Evolutionary conservation across 2,329 filamentous ascomycete genomes (phyloP).

Genomic region (Alternaria sp.): DNA sequence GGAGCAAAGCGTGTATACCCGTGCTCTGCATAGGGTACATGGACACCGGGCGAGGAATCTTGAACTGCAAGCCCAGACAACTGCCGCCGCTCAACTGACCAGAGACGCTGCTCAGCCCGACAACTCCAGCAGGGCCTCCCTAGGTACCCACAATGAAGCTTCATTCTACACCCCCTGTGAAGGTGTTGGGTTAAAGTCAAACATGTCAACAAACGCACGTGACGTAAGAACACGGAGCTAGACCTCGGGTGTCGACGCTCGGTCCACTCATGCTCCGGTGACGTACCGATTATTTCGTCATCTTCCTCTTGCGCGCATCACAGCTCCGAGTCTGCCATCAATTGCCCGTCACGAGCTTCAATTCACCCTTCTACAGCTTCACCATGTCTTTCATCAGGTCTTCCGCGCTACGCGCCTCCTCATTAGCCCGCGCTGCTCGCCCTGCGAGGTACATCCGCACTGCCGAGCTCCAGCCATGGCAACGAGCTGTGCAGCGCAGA

Average conservation of each 20-base stretch:
- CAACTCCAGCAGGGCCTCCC: background rate
- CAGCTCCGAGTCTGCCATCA: constrained; percentile 31
- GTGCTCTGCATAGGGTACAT: background rate
- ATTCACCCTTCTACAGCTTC: constrained; percentile 48
- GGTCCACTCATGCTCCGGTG: constrained; percentile 8
- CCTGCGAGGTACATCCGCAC: constrained; percentile 45
- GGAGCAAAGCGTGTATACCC: background rate
- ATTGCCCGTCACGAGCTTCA: constrained; percentile 47
- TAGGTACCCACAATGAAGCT: background rate
- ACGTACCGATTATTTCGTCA: constrained; percentile 32
- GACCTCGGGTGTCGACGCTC: background rate
- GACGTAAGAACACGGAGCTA: constrained; percentile 9
- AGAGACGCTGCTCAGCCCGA: background rate
- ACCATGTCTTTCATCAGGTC: constrained; percentile 53
- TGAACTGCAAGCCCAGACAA: background rate
- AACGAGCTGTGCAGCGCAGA: constrained; percentile 49
- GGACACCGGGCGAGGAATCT: background rate
- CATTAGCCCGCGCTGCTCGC: constrained; percentile 48
- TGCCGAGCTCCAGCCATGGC: constrained; percentile 52
- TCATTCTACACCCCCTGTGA: background rate
- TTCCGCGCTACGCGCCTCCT: constrained; percentile 49
- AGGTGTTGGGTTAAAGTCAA: background rate
- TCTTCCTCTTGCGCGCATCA: constrained; percentile 25
- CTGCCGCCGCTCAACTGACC: background rate
- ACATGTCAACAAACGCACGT: constrained; percentile 6